Base-by-base conservation (phyloP, 2,329 filamentous ascomycete species). In the Cordyceps militaris region DNA sequence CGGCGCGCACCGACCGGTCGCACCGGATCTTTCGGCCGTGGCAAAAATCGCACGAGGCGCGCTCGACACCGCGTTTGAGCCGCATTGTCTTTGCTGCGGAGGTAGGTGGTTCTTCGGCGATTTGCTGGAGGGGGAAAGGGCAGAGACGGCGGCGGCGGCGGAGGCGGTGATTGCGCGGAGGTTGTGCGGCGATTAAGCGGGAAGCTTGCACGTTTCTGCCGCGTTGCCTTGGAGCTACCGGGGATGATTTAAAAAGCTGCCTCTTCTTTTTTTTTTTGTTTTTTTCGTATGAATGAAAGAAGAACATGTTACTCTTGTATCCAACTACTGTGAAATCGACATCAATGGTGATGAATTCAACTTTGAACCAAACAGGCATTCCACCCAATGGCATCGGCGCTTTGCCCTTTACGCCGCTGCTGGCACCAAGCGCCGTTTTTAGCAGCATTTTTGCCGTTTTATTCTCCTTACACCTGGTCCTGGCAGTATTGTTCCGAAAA, bases 11-110 rank as follows among this genome's bases (percentile, higher is more conserved):
- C 21, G 55, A n/a, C 1, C 62, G 59, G 54, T 66, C 61, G 56
- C 64, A 67, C 60, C 64, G 66, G 52, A 67, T 61, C 59, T 67
- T 66, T 28, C 64, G 61, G n/a, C 58, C 32, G 23, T 60, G 53
- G 32, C 58, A 60, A 16, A 60, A 57, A 19, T 60, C 58, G 46
- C 58, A 60, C n/a, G 58, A 60, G 42, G 53, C 53, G 13, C 58
- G 52, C 46, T 57, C 53, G 5, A 53, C 13, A 13, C 58, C 58
- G 44, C 58, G 58, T 53, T 60, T 60, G 4, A 60, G 49, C 48
- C 58, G 58, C 58, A 60, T 60, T 26, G 24, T 54, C 24, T 21
- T n/a, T 10, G 21, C 13, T 3, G 19, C n/a, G n/a, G n/a, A n/a
- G n/a, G n/a, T n/a, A n/a, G n/a, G n/a, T n/a, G n/a, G n/a, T n/a